Base-by-base conservation (phyloP, 768 basidiomycete species). In the Tylopilus intermedius region DNA sequence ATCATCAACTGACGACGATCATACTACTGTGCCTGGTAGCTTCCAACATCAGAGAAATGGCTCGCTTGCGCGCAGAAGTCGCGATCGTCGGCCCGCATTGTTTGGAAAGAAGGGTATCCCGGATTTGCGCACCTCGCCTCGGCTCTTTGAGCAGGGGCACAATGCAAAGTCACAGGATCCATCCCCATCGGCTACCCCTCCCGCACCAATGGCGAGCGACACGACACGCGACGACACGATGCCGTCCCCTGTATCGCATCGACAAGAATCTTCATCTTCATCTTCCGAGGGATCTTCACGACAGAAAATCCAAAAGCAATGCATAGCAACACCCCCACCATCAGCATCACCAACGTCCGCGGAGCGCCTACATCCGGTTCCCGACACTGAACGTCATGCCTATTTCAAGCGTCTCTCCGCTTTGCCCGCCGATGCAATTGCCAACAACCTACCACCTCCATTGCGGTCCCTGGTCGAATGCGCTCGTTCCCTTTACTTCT, bases 321-420 rank as follows among this genome's bases (percentile, higher is more conserved):
- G 57, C 24, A 47, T 56, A 15, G 67, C 66, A 48, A 73, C 73
- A 21, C 62, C 65, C 22, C 62, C 69, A 52, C 59, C 66, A 49
- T 63, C 58, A 58, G 65, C 72, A 27, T 75, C 79, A 8, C 77
- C 78, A 29, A 68, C 74, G 3, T 62, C 68, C 21, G 57, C 65
- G 8, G 72, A 72, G 39, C 63, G 58, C 39, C 48, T 60, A 6
- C 74, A 72, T 40, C 68, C 76, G 1, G 72, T 78, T 3, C 79
- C 81, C 18, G 83, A 91, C 39, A 78, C 81, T 4, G 90, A 94
- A 63, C 82, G 90, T 22, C 88, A 92, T 62, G 89, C 91, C 2
- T 98, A 99, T 70, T 99, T 99, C 72, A 86, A 87, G 35, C 84
- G 94, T n/a, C 75, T 95, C 22, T 93, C 92, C 2, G 83, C 85